Percentiles rank a stretch among this genome's conserved stretches.
Conservation (phyloP, 2,329 filamentous ascomycete species). For the Orbilia ellipsospora region DNA sequence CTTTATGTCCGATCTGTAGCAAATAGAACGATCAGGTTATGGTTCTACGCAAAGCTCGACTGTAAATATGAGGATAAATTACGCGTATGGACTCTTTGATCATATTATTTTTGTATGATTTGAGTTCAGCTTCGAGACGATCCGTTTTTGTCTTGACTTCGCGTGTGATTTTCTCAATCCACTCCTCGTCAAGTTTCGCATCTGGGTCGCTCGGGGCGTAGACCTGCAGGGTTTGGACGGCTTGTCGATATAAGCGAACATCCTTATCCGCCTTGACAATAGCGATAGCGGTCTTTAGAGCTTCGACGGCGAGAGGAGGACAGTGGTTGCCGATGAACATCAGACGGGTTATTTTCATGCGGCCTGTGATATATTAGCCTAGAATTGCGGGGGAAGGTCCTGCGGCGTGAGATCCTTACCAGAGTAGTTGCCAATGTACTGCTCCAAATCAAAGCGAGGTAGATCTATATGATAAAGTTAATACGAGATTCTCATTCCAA, state of each 20-base stretch:
- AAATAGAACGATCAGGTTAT: slow-evolving; percentile 3
- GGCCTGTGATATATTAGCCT: slow-evolving; percentile 19
- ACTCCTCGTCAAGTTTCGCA: slow-evolving; percentile 74
- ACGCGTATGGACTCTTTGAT: slow-evolving; percentile 97
- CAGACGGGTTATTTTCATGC: slow-evolving; percentile 68
- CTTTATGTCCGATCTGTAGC: slow-evolving; percentile 88
- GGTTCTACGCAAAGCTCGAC: neutral
- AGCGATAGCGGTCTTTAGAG: slow-evolving; percentile 78
- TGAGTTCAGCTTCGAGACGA: slow-evolving; percentile 84
- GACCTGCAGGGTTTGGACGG: slow-evolving; percentile 73
- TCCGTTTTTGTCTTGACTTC: slow-evolving; percentile 74
- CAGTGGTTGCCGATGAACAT: slow-evolving; percentile 83
- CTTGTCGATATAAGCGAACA: slow-evolving; percentile 75
- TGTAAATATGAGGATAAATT: slow-evolving; percentile 52
- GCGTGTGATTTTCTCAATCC: slow-evolving; percentile 74
- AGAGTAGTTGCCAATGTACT: slow-evolving; percentile 88
- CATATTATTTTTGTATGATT: slow-evolving; percentile 94
- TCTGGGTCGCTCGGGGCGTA: slow-evolving; percentile 76
- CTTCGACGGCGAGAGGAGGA: slow-evolving; percentile 79
- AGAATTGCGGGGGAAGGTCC: neutral
- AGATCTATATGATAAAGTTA: slow-evolving; percentile 67
- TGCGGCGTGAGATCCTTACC: slow-evolving; percentile 66
- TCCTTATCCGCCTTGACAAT: slow-evolving; percentile 83
- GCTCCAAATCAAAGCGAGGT: slow-evolving; percentile 90
- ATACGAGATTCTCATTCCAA: neutral